phyloP scores from a whole-genome alignment of 2,329 filamentous ascomycete genomes.

The Grosmannia huntii region DNA sequence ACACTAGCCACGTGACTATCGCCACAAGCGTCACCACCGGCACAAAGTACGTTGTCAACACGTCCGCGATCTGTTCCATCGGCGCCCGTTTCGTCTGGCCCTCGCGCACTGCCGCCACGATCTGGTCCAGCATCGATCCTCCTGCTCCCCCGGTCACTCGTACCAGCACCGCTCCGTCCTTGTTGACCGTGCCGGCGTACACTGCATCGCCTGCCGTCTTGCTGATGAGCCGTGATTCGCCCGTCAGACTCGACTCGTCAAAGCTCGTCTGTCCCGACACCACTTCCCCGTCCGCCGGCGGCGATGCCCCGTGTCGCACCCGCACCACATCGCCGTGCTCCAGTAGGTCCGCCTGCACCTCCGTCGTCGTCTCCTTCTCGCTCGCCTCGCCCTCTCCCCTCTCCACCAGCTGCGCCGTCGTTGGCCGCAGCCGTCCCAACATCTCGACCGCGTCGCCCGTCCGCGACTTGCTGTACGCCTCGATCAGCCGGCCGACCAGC shows the following conservation, averaged over 20 bases:
- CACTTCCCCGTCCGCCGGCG: conserved; percentile 68
- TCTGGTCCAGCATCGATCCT: conserved; percentile 66
- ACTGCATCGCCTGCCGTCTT: conserved; percentile 52
- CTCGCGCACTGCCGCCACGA: conserved; percentile 64
- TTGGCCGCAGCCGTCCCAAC: conserved; percentile 64
- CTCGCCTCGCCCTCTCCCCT: conserved; percentile 17
- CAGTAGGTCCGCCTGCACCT: conserved; percentile 52
- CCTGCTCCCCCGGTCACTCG: conserved; percentile 52
- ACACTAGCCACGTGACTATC: conserved; percentile 57
- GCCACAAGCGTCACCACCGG: conserved; percentile 58
- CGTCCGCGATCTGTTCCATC: conserved; percentile 61
- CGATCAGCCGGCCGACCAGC: conserved; percentile 59
- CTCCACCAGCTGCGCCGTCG: conserved; percentile 57
- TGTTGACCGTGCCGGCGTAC: conserved; percentile 65
- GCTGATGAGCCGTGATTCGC: conserved; percentile 55
- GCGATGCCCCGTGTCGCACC: conserved; percentile 67
- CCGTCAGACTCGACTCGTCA: conserved; percentile 83
- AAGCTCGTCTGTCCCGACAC: conserved; percentile 54
- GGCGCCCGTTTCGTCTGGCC: conserved; percentile 65
- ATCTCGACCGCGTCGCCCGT: conserved; percentile 77
- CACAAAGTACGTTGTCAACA: conserved; percentile 65
- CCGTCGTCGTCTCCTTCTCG: not conserved
- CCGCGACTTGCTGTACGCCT: conserved; percentile 84
- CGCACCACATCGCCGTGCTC: conserved; percentile 64
- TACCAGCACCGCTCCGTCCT: conserved; percentile 48